Conservation (phyloP, 345 rosid genomes). For the Lepidium africanum region DNA sequence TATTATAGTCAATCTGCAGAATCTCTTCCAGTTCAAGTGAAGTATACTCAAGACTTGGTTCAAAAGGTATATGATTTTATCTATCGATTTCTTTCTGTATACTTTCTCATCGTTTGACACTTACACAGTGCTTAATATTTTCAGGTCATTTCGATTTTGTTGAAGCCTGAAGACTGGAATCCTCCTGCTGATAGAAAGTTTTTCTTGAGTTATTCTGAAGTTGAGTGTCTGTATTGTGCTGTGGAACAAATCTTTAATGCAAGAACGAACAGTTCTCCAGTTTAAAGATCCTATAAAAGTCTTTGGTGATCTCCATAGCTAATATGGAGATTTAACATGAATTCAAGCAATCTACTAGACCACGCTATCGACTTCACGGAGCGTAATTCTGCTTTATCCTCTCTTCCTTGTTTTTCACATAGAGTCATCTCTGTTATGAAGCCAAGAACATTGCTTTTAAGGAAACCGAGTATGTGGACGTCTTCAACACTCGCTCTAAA, state of each 20-base stretch:
- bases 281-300: constrained; percentile 72
- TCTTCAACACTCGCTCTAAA: neutral
- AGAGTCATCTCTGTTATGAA: too few species aligned
- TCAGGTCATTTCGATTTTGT: constrained; percentile 70
- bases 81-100: neutral
- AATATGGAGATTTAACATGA: constrained; percentile 81
- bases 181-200: constrained; percentile 57
- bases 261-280: constrained; percentile 75
- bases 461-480: too few species aligned
- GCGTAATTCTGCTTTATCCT: too few species aligned
- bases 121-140: constrained; percentile 5
- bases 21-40: constrained; percentile 56
- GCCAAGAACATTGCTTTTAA: too few species aligned
- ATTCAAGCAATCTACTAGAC: too few species aligned
- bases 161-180: constrained; percentile 74
- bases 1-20: constrained; percentile 50
- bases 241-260: constrained; percentile 58
- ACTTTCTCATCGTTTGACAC: neutral
- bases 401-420: too few species aligned
- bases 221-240: constrained; percentile 62
- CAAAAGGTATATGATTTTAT: constrained; percentile 39
- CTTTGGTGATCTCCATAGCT: constrained; percentile 85
- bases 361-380: too few species aligned
- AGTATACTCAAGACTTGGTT: constrained; percentile 62
- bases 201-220: constrained; percentile 67